These are phyloP conservation scores for Coemansia sp. DNA, from an alignment of 192 early-diverging fungal species.

Conservation along the genomic window DNA sequence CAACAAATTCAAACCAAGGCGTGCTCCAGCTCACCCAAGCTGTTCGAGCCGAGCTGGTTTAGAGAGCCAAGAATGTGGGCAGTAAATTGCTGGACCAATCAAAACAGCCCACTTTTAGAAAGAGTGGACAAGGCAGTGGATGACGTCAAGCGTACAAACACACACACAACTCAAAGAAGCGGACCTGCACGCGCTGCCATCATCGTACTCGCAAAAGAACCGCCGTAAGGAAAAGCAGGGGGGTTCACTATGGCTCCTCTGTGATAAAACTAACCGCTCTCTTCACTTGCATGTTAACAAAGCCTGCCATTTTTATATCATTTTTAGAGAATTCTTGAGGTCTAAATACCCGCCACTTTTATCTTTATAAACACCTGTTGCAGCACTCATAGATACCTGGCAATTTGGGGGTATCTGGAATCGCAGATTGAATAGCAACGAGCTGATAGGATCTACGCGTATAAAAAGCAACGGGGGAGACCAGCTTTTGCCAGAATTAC, in stretches of 20 bases:
- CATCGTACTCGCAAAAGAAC: not conserved
- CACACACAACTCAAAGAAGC: not conserved
- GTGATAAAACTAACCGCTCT: not conserved
- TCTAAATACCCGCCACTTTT: not conserved
- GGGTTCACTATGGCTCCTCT: not conserved
- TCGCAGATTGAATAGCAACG: not conserved
- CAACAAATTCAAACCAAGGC: not conserved
- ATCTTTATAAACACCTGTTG: not conserved
- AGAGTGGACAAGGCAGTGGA: not conserved
- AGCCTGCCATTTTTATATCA: not conserved
- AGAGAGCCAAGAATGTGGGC: not conserved
- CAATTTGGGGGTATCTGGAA: not conserved
- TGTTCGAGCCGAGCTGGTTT: not conserved
- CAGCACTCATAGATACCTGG: not conserved
- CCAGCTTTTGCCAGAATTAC: not conserved
- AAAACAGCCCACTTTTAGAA: slow-evolving; percentile 1
- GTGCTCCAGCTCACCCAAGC: not conserved
- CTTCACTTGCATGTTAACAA: not conserved
- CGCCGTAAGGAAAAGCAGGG: not conserved
- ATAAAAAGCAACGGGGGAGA: not conserved
- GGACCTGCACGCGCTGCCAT: not conserved
- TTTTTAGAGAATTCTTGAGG: not conserved
- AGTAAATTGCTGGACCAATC: slow-evolving; percentile 1
- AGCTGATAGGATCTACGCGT: slow-evolving; percentile 1
- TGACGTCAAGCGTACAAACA: not conserved